Base-by-base conservation (phyloP, 352 stramenopile genomes). In the Phytophthora palmivora region DNA sequence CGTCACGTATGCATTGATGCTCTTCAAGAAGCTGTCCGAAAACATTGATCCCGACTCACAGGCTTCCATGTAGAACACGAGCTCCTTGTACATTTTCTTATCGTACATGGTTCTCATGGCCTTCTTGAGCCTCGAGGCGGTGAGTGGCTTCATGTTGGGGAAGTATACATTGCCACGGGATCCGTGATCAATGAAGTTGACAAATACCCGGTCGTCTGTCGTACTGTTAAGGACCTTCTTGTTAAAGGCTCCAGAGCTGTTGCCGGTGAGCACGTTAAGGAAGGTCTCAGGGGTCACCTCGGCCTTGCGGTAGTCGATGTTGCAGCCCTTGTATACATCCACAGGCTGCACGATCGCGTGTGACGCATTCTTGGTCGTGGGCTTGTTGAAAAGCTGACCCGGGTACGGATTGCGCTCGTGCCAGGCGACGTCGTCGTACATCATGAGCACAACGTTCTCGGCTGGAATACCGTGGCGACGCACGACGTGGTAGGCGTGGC, bases 41-140 rank as follows among this genome's bases (percentile, higher is more conserved):
- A 97, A 97, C 91, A 98, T 97, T 24, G 86, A 96, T 4, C 92
- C 92, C 0, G 87, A 97, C 57, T 97, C 88, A 53, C 92, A 98
- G 3, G 92, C 91, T 75, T 98, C 91, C 60, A 97, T 82, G 72
- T 97, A 97, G 24, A 97, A 95, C 24, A 96, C 86, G 16, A 97
- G 75, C 52, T 97, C 86, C 54, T 96, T 95, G 85, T 92, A 97
- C 74, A 84, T 90, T 53, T 93, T 87, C 52, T 86, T 79, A 9
- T 72, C 48, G 62, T 92, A 70, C 93, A 98, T 98, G 3, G 59
- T 74, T 45, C 79, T 57, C 24, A 98, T 77, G 16, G 90, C 78
- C 14, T 67, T 36, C 15, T 87, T 81, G 14, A 97, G 76, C 12
- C 82, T 75, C 19, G 79, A 67, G 21, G 88, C 78, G n/a, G 80